Percentiles rank a stretch among this genome's conserved stretches.
Evolutionary conservation across 352 stramenopile species (phyloP).

Genomic region (Globisporangium cylindrosporum): DNA sequence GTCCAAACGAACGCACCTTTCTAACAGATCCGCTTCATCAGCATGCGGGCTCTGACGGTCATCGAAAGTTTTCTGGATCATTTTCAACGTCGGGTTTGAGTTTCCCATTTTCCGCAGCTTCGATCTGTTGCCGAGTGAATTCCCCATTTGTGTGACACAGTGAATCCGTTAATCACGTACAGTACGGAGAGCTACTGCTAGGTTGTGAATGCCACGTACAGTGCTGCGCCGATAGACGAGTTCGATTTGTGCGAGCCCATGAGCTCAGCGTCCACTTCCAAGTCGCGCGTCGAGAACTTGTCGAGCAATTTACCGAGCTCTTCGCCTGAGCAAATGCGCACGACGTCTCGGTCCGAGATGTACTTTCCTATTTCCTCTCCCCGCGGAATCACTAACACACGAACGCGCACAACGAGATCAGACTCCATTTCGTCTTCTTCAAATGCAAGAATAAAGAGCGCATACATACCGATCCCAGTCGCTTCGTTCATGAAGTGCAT

Average conservation of each 20-base stretch:
- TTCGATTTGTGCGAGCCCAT: constrained; percentile 48
- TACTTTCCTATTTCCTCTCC: constrained; percentile 55
- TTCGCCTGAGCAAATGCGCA: constrained; percentile 57
- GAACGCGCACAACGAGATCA: not conserved
- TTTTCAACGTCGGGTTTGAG: constrained; percentile 64
- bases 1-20: constrained; percentile 23
- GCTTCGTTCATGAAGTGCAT: constrained; percentile 79
- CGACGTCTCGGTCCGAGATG: constrained; percentile 67
- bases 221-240: constrained; percentile 50
- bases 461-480: constrained; percentile 38
- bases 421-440: not conserved
- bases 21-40: constrained; percentile 43
- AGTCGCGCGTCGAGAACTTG: constrained; percentile 63
- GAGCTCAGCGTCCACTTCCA: constrained; percentile 58
- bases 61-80: constrained; percentile 71
- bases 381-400: constrained; percentile 42
- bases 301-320: constrained; percentile 63
- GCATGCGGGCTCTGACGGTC: constrained; percentile 42
- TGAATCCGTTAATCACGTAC: not conserved
- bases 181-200: not conserved
- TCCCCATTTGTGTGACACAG: not conserved
- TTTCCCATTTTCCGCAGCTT: constrained; percentile 67
- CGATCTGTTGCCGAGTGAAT: constrained; percentile 26
- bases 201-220: constrained; percentile 31
- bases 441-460: not conserved